These are phyloP conservation scores for Fraxinus angustifolia DNA, from an alignment of 305 asterid genomes.

Conservation along the genomic window DNA sequence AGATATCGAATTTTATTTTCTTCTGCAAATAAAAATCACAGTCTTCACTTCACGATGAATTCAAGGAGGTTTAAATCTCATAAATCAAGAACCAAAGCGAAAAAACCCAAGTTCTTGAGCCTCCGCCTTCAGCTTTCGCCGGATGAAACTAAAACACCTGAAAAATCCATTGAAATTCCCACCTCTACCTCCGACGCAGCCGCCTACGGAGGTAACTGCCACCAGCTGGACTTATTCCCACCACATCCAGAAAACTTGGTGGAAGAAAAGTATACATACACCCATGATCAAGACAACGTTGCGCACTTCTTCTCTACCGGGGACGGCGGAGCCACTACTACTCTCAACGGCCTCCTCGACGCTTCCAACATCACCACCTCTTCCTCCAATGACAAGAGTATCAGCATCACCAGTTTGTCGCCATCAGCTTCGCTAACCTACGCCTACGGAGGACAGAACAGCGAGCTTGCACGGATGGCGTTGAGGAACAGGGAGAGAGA, in stretches of 20 bases:
- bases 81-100: conserved; percentile 29
- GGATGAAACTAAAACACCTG: conserved; percentile 6
- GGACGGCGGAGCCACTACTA: conserved; percentile 60
- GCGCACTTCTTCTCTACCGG: conserved; percentile 61
- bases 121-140: conserved; percentile 55
- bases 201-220: background rate
- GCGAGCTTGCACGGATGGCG: conserved; percentile 66
- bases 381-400: conserved; percentile 36
- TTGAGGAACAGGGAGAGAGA: conserved; percentile 65
- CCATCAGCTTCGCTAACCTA: conserved; percentile 43
- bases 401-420: conserved; percentile 36
- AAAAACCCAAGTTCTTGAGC: conserved; percentile 73
- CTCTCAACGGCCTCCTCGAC: conserved; percentile 59
- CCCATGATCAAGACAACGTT: conserved; percentile 56
- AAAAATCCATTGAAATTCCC: conserved; percentile 9
- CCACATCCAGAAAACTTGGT: conserved; percentile 31
- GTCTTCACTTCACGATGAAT: conserved; percentile 28
- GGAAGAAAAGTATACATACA: conserved; percentile 37
- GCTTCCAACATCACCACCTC: conserved; percentile 35
- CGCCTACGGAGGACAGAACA: conserved; percentile 28
- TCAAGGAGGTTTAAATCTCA: conserved; percentile 27
- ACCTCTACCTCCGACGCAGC: background rate
- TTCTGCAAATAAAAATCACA: background rate
- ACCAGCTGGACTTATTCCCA: conserved; percentile 43
- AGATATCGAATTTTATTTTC: background rate